Percentiles rank a stretch among this genome's conserved stretches.
These are phyloP conservation scores for Starmerella bombi DNA, from an alignment of 805 yeast species.

Conservation along the genomic window DNA sequence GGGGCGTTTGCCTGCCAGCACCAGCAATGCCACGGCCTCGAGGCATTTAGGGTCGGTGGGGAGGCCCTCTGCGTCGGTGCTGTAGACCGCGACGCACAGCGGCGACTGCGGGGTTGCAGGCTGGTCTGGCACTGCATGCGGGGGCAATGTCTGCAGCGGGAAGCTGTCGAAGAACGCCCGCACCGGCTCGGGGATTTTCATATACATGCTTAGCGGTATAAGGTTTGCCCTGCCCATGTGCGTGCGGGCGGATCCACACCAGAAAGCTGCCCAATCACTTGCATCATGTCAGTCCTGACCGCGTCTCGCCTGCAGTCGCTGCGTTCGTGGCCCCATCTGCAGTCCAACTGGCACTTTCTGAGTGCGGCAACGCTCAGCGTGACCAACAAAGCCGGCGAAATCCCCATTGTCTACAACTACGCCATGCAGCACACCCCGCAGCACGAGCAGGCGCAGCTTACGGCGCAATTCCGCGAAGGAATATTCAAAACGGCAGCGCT, in stretches of 20 bases:
- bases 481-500: conserved; percentile 66
- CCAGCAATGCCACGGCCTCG: conserved; percentile 17
- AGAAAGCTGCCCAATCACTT: too few species aligned
- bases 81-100: conserved; percentile 19
- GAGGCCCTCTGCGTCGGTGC: conserved; percentile 14
- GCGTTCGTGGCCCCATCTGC: conserved; percentile 42
- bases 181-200: conserved; percentile 25
- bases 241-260: too few species aligned
- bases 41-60: conserved; percentile 27
- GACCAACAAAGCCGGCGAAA: conserved; percentile 69
- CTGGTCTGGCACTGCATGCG: background rate
- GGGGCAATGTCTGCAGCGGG: conserved; percentile 22
- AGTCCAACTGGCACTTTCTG: conserved; percentile 55
- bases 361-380: conserved; percentile 74
- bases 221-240: too few species aligned
- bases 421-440: conserved; percentile 33
- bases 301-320: conserved; percentile 43
- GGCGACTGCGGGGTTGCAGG: background rate
- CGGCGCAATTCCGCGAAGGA: conserved; percentile 59
- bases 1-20: background rate
- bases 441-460: conserved; percentile 24
- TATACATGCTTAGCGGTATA: too few species aligned
- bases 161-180: conserved; percentile 25
- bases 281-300: too few species aligned
- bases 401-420: conserved; percentile 61